Base-by-base conservation (phyloP, 768 basidiomycete genomes). In the Pleurotus tuber-regium region DNA sequence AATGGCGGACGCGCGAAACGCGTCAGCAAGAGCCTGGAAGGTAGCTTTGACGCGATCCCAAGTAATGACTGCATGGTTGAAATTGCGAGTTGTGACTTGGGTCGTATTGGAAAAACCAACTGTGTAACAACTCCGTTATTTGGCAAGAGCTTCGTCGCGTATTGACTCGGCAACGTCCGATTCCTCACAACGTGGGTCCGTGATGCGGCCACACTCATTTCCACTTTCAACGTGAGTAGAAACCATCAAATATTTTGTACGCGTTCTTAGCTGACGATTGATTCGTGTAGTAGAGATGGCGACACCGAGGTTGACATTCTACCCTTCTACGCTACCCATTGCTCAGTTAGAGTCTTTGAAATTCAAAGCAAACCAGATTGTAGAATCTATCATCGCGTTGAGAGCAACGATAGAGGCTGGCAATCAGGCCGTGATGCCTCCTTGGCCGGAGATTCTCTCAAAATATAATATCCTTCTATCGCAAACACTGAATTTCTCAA, bases 401-500 rank as follows among this genome's bases (percentile, higher is more conserved):
- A 83, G 84, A 51, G 73, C 78, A 47, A 84, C 79, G 5, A 72
- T 91, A 57, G 84, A 88, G 48, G 73, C 70, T 5, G 78, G 77
- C 10, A 74, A 80, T 30, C 76, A 73, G 38, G 70, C 68, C 30
- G 72, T 63, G n/a, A 89, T 91, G 83, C 83, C 86, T 2, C 68
- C 87, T 6, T 92, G 91, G 91, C 91, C 90, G 2, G 90, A 92
- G 61, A 81, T 93, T 50, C 75, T 92, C 49, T 83, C 86, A 11
- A 92, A 91, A 72, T 92, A 92, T 78, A 91, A 85, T 58, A 77
- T 89, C 56, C 76, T 93, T 23, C 78, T 92, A 50, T 89, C 88
- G 0, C 91, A 92, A 60, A 89, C 88, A 0, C 87, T 89, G 62
- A 86, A 77, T 57, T 83, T 93, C 59, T 86, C 84, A 38, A 81